These are phyloP conservation scores for Suhomyces bokatorum DNA, from an alignment of 1,139 yeast genomes.

Conservation along the genomic window DNA sequence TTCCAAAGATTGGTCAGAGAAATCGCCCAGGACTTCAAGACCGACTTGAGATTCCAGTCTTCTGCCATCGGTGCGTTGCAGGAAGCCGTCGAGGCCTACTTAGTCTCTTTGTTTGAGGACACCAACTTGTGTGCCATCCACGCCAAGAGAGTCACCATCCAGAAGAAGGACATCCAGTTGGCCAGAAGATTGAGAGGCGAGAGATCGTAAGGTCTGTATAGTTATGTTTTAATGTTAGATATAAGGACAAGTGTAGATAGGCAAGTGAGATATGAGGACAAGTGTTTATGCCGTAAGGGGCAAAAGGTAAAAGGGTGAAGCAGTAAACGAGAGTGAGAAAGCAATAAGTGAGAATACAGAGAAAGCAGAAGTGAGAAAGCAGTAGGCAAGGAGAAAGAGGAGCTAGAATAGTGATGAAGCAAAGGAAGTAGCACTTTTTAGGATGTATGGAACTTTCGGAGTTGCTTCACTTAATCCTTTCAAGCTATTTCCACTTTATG, in stretches of 20 bases:
- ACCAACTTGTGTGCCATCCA: conserved; percentile 56
- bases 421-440: too few relatives aligned
- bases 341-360: too few relatives aligned
- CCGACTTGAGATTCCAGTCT: conserved; percentile 53
- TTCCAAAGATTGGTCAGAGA: conserved; percentile 53
- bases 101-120: conserved; percentile 53
- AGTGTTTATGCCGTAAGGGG: too few relatives aligned
- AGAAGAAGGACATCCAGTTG: conserved; percentile 55
- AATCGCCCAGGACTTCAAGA: conserved; percentile 51
- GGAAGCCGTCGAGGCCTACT: conserved; percentile 55
- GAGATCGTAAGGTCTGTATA: conserved; percentile 34
- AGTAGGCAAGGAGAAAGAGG: too few relatives aligned
- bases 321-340: not conserved
- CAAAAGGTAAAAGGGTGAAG: too few relatives aligned
- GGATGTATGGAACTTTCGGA: too few relatives aligned
- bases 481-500: too few relatives aligned
- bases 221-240: conserved; percentile 6
- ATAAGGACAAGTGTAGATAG: not conserved
- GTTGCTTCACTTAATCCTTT: too few relatives aligned
- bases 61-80: conserved; percentile 55
- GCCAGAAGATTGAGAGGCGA: conserved; percentile 58
- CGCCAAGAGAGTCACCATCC: conserved; percentile 56
- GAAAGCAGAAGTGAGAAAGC: too few relatives aligned
- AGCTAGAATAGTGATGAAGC: too few relatives aligned
- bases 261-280: not conserved